A percentile compares a stretch with the other conserved stretches of the same genome.
Conservation (phyloP, 2,329 filamentous ascomycete genomes). For the Fusarium haematococcum region DNA sequence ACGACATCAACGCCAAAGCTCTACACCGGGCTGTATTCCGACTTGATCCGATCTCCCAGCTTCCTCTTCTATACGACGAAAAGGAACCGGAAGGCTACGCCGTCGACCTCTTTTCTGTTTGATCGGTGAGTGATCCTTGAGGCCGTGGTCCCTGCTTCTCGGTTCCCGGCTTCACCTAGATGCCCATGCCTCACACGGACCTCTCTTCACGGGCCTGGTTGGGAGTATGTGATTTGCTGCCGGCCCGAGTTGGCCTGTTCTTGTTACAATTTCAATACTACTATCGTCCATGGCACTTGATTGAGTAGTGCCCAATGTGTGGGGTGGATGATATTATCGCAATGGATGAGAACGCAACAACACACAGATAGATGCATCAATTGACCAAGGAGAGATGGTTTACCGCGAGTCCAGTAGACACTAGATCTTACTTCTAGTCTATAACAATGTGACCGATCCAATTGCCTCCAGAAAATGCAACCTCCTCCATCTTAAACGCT, state of each 20-base stretch:
- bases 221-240: background rate
- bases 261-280: background rate
- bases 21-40: background rate
- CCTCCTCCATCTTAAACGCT: background rate
- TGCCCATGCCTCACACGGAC: background rate
- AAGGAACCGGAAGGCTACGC: background rate
- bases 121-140: conserved; percentile 1
- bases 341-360: background rate
- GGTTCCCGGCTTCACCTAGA: conserved; percentile 6
- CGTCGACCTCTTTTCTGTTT: background rate
- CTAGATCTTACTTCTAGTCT: background rate
- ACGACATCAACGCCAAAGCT: background rate
- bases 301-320: background rate
- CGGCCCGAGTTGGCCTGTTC: background rate
- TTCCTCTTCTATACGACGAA: background rate
- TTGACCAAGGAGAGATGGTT: background rate
- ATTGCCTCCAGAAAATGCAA: background rate
- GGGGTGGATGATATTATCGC: background rate
- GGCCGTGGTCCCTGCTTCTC: background rate
- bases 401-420: background rate
- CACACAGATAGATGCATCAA: background rate
- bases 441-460: background rate
- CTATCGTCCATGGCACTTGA: background rate
- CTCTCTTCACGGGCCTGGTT: background rate
- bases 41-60: background rate